These are phyloP conservation scores for Penicillium hesseltinei DNA, from an alignment of 2,329 filamentous ascomycete species.

Conservation along the genomic window DNA sequence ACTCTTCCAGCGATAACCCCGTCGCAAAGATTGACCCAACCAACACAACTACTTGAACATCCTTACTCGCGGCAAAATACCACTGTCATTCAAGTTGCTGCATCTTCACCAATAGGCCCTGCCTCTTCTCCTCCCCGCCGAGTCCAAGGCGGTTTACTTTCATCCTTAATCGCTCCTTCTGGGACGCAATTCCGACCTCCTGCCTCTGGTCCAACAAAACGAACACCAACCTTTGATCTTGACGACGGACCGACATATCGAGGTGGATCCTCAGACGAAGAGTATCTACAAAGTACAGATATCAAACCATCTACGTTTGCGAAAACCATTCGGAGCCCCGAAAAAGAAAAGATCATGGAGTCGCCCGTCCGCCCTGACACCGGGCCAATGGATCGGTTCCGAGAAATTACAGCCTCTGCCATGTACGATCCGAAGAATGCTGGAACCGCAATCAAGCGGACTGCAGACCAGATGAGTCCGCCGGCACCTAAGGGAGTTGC, in stretches of 20 bases:
- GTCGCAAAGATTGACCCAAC: slow-evolving; percentile 58
- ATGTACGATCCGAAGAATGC: slow-evolving; percentile 40
- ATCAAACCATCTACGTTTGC: slow-evolving; percentile 61
- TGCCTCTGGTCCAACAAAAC: slow-evolving; percentile 40
- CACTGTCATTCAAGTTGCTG: slow-evolving; percentile 71
- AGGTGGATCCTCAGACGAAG: slow-evolving; percentile 64
- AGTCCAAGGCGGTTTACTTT: slow-evolving; percentile 48
- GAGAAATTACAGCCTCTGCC: slow-evolving; percentile 44
- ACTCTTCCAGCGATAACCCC: slow-evolving; percentile 47
- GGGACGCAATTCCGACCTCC: slow-evolving; percentile 68
- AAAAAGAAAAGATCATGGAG: slow-evolving; percentile 44
- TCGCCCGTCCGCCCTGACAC: slow-evolving; percentile 36
- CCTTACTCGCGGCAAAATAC: slow-evolving; percentile 36
- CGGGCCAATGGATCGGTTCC: slow-evolving; percentile 37
- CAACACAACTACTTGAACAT: slow-evolving; percentile 57
- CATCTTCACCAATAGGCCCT: slow-evolving; percentile 76
- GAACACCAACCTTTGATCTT: slow-evolving; percentile 45
- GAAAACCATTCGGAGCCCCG: slow-evolving; percentile 42
- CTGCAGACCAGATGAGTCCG: slow-evolving; percentile 46
- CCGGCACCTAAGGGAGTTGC: slow-evolving; percentile 34
- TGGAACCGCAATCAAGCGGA: slow-evolving; percentile 35
- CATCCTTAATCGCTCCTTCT: slow-evolving; percentile 68
- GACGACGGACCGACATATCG: slow-evolving; percentile 58
- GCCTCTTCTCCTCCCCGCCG: slow-evolving; percentile 42
- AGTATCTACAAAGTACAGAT: slow-evolving; percentile 51